Conservation (phyloP, 1,139 yeast genomes). For the Geotrichum restrictum region DNA sequence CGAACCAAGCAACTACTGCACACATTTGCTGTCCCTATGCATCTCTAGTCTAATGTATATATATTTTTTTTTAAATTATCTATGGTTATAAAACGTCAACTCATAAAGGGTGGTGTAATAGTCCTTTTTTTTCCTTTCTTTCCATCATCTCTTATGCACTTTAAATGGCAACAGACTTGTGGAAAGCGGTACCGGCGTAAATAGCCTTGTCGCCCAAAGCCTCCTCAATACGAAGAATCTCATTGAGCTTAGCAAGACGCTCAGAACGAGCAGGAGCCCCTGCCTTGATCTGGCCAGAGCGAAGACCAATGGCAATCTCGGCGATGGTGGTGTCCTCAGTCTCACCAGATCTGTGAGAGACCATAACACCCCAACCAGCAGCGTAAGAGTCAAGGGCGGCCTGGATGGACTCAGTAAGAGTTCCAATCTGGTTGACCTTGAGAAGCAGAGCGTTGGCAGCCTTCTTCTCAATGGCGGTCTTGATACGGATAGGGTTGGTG, state of each 20-base stretch:
- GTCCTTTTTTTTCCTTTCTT: no score
- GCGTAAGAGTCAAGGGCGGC: slow-evolving; percentile 88
- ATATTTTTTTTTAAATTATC: slow-evolving; percentile 1
- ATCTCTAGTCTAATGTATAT: no score
- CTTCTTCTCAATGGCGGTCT: slow-evolving; percentile 92
- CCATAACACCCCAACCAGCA: slow-evolving; percentile 98
- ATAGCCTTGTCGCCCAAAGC: slow-evolving; percentile 92
- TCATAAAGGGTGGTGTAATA: not conserved
- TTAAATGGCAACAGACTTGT: slow-evolving; percentile 36
- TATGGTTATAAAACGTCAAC: not conserved
- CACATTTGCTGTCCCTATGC: no score
- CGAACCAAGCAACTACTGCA: no score
- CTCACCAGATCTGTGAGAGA: slow-evolving; percentile 97
- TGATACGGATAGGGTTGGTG: slow-evolving; percentile 90
- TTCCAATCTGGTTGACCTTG: slow-evolving; percentile 90
- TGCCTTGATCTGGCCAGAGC: slow-evolving; percentile 96
- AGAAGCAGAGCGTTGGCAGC: slow-evolving; percentile 87
- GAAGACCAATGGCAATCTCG: slow-evolving; percentile 91
- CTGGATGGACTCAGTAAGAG: slow-evolving; percentile 83
- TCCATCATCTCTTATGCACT: slow-evolving; percentile 20
- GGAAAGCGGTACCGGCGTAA: slow-evolving; percentile 90
- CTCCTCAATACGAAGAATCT: slow-evolving; percentile 95
- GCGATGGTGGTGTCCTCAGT: slow-evolving; percentile 98
- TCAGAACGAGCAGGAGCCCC: slow-evolving; percentile 99
- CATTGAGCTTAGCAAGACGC: slow-evolving; percentile 91